Evolutionary conservation across 345 rosid genomes (phyloP), one percentile per base, ranked within the genome.

Genomic region (Lenwebbia sp.): DNA sequence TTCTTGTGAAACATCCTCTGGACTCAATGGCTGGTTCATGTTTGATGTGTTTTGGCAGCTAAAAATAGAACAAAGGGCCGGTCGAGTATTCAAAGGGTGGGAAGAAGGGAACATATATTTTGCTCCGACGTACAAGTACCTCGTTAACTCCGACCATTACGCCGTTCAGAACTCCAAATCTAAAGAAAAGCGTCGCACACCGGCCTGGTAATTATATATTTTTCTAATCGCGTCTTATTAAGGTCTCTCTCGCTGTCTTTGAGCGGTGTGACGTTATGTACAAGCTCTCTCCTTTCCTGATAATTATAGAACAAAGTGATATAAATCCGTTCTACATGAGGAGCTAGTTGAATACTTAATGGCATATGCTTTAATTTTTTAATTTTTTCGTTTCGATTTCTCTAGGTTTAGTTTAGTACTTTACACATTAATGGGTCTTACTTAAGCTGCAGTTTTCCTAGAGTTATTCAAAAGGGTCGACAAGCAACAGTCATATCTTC

Each of bases 51-150:
- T 55, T 83, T 87, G 83, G 90, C 94, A 97, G 99, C 91, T 97
- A 30, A 93, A 84, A 75, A 87, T 92, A 30, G 98, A 97, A 87
- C 99, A 93, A 85, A 90, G 83, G 84, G 96, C 96, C 23, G 99
- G 98, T 30, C 82, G 95, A 86, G 88, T 96, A 83, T 97, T 97
- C 84, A 83, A 90, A 86, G 99, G 99, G 23, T 97, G 99, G 99
- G 92, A 94, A 88, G 99, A 97, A 88, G 99, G 99, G 13, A 90
- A 76, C 23, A 97, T 97, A 28, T 88, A 86, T 53, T 97, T 97
- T 84, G 95, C 99, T 84, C 99, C 99, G 26, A 97, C 99, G 22
- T 97, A 97, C 92, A 97, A 97, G 88, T 97, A 97, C 87, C 87
- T 89, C 40, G 44, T 85, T 13, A 90, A 96, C 85, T 96, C 99